Base-by-base conservation (phyloP, 2,329 filamentous ascomycete genomes). In the Acrodontium crateriforme region DNA sequence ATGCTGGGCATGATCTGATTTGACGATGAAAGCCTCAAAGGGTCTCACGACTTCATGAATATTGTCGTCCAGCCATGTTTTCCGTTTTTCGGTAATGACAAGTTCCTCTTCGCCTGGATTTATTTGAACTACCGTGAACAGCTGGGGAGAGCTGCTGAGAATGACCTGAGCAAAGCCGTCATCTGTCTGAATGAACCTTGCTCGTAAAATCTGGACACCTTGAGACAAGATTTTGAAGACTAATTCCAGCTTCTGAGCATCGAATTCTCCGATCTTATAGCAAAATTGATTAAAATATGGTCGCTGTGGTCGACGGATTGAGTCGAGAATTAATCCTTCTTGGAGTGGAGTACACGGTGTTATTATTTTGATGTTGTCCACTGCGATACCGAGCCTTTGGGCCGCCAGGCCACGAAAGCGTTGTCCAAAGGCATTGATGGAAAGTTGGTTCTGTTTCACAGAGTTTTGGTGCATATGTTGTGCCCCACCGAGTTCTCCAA, bases 331-430 rank as follows among this genome's bases (percentile, higher is more conserved):
- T 60, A 94, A 87, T 0, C 84, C 85, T 48, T 87, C 73, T 45
- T 94, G 85, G 1, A 93, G 58, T 0, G 84, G 70, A 1, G 85
- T 91, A 47, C 85, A 93, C 3, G 84, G 85, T 0, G 72, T 72
- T 28, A 93, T 69, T 32, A 71, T 69, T 45, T 89, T 78, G 7
- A 93, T 66, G 2, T 72, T 59, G 5, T 54, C 46, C 1, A 59
- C 50, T 1, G 58, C 42, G 2, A 76, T 37, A 0, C 54, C 53
- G 0, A 92, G 56, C 3, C 59, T 53, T 5, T 59, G 58, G 11
- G 69, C 69, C 5, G 69, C 63, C 5, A 52, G 40, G 8, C 63
- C 53, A 4, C 64, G 58, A 48, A 82, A 62, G 28, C 65, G 66
- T 40, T 83, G 75, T 9, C 63, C 63, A 38, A 70, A 74, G 0